Evolutionary conservation across 225 moss, liverwort and hornwort genomes (phyloP).

Genomic region (Pseudisothecium myosuroides): DNA sequence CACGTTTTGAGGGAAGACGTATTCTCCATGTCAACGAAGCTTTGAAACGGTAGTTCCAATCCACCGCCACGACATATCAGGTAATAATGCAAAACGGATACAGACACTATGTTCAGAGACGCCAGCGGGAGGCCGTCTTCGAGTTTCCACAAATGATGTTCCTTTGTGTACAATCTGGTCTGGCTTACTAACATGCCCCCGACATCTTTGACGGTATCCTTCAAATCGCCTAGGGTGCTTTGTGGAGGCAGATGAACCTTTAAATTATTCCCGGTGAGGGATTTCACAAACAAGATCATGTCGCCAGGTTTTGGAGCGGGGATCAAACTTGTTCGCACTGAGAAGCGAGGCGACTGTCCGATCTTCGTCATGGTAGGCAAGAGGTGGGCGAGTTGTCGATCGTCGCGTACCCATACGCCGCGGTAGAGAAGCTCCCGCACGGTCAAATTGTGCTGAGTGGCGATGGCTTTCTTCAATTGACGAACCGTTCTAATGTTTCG

Average conservation of each 20-base stretch:
- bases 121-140: neutral
- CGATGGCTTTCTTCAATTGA: neutral
- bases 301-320: neutral
- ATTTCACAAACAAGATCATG: neutral
- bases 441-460: neutral
- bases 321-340: neutral
- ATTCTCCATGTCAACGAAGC: neutral
- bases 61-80: neutral
- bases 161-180: rapidly evolving
- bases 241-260: neutral
- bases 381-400: neutral
- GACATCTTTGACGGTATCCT: neutral
- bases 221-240: neutral
- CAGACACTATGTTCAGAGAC: neutral
- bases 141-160: rapidly evolving
- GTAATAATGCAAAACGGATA: neutral
- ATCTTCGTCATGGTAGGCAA: neutral
- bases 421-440: neutral
- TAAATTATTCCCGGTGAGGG: rapidly evolving
- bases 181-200: rapidly evolving
- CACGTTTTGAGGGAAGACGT: neutral
- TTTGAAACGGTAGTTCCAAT: neutral
- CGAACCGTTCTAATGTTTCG: neutral
- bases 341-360: neutral
- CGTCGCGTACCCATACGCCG: neutral